Conservation (phyloP, 495 filamentous ascomycete genomes). For the Xylaria castorea region DNA sequence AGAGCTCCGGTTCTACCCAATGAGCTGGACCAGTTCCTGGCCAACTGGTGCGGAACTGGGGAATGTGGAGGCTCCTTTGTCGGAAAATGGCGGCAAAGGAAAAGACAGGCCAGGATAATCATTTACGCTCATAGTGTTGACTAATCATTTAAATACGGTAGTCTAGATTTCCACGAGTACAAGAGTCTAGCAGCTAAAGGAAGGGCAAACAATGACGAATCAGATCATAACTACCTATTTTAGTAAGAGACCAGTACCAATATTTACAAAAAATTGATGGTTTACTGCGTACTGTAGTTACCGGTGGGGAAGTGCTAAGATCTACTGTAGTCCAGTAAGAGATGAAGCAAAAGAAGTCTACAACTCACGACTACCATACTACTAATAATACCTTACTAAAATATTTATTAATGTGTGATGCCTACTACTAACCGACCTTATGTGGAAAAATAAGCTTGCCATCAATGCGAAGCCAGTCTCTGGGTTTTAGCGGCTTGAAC, state of each 20-base stretch:
- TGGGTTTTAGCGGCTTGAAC: background rate
- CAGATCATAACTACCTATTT: background rate
- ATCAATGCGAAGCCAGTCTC: no score
- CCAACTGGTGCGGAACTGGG: constrained; percentile 20
- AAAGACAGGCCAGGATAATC: constrained; percentile 8
- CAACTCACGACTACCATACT: background rate
- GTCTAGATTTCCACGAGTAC: background rate
- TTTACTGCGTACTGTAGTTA: no score
- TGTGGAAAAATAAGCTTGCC: no score
- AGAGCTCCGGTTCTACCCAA: background rate
- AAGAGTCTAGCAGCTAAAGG: background rate
- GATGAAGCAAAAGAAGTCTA: background rate
- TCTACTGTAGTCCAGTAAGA: background rate
- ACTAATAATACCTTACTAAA: background rate
- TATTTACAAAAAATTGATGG: no score
- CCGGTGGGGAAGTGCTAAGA: no score
- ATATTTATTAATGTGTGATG: background rate
- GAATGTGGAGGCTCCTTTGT: constrained; percentile 10
- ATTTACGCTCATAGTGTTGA: no score
- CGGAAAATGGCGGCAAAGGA: constrained; percentile 26
- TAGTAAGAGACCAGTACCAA: background rate
- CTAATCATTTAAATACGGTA: background rate
- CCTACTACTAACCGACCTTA: no score
- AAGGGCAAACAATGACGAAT: background rate
- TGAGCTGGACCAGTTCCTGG: constrained; percentile 15